Percentiles rank a stretch among this genome's conserved stretches.
These are phyloP conservation scores for Mallotus japonicus DNA, from an alignment of 441 rosid genomes.

Conservation along the genomic window DNA sequence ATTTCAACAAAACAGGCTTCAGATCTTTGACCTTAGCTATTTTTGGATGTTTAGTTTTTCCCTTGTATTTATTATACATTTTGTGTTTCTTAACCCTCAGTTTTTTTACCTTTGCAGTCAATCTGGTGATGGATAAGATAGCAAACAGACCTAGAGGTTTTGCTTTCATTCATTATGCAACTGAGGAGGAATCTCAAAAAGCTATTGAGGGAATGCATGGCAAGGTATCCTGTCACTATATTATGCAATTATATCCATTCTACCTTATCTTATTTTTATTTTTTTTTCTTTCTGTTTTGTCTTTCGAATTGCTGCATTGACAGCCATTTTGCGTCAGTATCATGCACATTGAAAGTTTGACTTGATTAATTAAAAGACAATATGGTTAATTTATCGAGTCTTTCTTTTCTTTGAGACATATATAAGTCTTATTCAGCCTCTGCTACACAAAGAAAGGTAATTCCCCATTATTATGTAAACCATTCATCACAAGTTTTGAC, in stretches of 20 bases:
- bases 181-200: constrained; percentile 64
- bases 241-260: background rate
- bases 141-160: constrained; percentile 78
- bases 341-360: background rate
- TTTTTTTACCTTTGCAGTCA: constrained; percentile 34
- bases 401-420: background rate
- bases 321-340: background rate
- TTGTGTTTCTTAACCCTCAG: constrained; percentile 9
- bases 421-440: background rate
- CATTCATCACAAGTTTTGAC: background rate
- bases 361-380: background rate
- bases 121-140: constrained; percentile 73
- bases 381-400: background rate
- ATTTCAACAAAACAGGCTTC: background rate
- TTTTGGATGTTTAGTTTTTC: background rate
- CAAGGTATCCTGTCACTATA: constrained; percentile 46
- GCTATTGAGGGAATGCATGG: constrained; percentile 89
- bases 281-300: background rate
- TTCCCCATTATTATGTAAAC: background rate
- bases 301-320: background rate
- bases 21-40: constrained; percentile 6
- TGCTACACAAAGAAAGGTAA: background rate
- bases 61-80: background rate
- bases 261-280: background rate
- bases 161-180: constrained; percentile 64